Base-by-base conservation (phyloP, 768 basidiomycete species). In the Boletus huronensis region DNA sequence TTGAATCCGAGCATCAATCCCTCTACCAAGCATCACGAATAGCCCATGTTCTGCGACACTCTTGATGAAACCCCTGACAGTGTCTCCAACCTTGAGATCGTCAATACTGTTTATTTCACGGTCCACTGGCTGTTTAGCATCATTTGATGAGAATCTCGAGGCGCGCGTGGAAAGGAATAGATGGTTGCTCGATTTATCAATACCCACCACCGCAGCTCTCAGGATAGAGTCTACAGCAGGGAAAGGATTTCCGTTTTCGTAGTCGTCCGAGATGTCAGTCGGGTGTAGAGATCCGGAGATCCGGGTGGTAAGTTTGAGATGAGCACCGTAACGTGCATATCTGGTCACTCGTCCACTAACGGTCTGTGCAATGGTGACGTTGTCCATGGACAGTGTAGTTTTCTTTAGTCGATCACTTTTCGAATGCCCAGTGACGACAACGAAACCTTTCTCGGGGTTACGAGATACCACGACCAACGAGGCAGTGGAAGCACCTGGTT, bases 401-500 rank as follows among this genome's bases (percentile, higher is more conserved):
- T 83, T 86, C 51, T 76, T 72, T 16, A 78, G 66, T 5, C 77
- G 55, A 5, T 79, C 60, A 60, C 80, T 83, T 66, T 85, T 85
- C 1, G 86, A 85, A 58, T 80, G 80, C 62, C 81, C 86, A 47
- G 87, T 87, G 32, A 94, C 90, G 57, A 97, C 85, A 56, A 97
- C 88, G 58, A 98, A 79, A 9, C 85, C 83, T 63, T 90, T 92
- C 62, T 90, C 92, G 8, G 83, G 78, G 65, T 91, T 93, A 59
- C 90, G 88, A 9, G 90, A 88, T 23, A 94, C 88, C n/a, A 98
- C 90, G 7, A 90, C 83, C 19, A 99, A 77, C 46, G 90, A 87
- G 11, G 84, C 77, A 28, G 98, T 69, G 43, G 75, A 76, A 43
- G 90, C 88, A 11, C 90, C 91, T 8, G 76, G 73, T 59, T 86